Conservation (phyloP, 495 filamentous ascomycete species). For the Astrothelium subdiscretum region DNA sequence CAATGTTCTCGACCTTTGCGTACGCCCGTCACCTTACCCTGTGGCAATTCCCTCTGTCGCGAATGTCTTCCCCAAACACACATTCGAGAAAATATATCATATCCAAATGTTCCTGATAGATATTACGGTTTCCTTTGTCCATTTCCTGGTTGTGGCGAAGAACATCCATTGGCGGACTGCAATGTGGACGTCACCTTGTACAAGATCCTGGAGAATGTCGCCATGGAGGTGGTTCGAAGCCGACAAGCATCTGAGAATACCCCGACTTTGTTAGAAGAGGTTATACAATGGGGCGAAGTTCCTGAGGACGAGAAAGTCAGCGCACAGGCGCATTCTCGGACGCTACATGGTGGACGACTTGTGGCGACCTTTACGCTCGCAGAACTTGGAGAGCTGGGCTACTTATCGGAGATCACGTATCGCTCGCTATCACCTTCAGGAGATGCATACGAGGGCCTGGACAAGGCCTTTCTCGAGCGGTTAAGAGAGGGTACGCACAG, state of each 20-base stretch:
- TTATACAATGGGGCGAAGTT: conserved; percentile 32
- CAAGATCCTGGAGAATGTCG: conserved; percentile 47
- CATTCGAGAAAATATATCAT: conserved; percentile 56
- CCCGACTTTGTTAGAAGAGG: conserved; percentile 31
- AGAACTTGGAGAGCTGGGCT: conserved; percentile 40
- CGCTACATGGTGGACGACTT: conserved; percentile 43
- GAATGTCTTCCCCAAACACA: conserved; percentile 57
- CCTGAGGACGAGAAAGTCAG: conserved; percentile 24
- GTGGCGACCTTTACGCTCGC: conserved; percentile 48
- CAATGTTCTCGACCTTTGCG: conserved; percentile 58
- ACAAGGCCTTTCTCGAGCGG: conserved; percentile 40
- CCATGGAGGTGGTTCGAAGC: conserved; percentile 33
- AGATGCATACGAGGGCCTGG: conserved; percentile 34
- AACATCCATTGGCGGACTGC: conserved; percentile 69
- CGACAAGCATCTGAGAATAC: conserved; percentile 21
- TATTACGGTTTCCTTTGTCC: conserved; percentile 60
- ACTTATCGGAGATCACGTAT: conserved; percentile 45
- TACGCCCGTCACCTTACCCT: conserved; percentile 66
- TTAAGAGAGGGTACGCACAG: conserved; percentile 48
- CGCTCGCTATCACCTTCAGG: conserved; percentile 25
- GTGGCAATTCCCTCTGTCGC: conserved; percentile 68
- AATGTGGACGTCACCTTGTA: conserved; percentile 61
- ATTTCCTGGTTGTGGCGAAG: conserved; percentile 50
- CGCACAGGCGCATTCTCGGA: conserved; percentile 18
- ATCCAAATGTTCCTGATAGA: conserved; percentile 52